A percentile compares a stretch with the other conserved stretches of the same genome.
phyloP scores from a whole-genome alignment of 2,329 filamentous ascomycete species.

The Neonectria neomacrospora region DNA sequence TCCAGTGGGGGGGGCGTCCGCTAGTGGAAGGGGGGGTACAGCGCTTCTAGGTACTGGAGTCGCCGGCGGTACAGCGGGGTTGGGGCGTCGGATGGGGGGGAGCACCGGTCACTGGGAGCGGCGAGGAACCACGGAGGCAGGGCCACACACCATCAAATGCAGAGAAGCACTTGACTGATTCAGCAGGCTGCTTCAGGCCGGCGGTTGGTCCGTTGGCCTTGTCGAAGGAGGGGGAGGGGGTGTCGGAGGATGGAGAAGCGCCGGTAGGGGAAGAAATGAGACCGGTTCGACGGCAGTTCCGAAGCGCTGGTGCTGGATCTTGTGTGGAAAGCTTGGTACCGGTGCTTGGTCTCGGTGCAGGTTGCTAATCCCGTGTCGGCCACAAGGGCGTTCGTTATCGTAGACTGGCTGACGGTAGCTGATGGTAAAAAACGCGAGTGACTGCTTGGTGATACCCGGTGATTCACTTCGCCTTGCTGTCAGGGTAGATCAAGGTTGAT shows the following conservation, averaged over 20 bases:
- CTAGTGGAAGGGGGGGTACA: constrained; percentile 35
- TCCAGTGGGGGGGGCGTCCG: constrained; percentile 19
- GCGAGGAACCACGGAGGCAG: constrained; percentile 41
- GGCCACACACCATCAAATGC: constrained; percentile 41
- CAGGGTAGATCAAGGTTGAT: background rate
- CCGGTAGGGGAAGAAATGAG: constrained; percentile 20
- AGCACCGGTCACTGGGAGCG: constrained; percentile 39
- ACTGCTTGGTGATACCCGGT: constrained; percentile 2
- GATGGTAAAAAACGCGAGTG: background rate
- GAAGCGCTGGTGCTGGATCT: constrained; percentile 30
- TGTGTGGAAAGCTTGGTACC: constrained; percentile 28
- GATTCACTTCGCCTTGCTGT: background rate
- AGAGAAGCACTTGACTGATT: constrained; percentile 32
- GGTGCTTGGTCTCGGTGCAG: constrained; percentile 2
- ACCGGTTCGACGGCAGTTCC: constrained; percentile 36
- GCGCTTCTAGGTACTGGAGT: constrained; percentile 39
- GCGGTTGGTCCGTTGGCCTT: constrained; percentile 34
- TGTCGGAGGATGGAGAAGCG: background rate
- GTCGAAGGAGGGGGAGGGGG: constrained; percentile 10
- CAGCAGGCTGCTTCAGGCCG: constrained; percentile 26
- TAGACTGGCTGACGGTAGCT: background rate
- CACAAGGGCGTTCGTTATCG: constrained; percentile 2
- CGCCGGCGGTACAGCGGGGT: constrained; percentile 33
- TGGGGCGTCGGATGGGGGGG: constrained; percentile 28
- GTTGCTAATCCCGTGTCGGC: background rate